These are phyloP conservation scores for Choanephora cucurbitarum DNA, from an alignment of 371 early-diverging fungal genomes.

Conservation along the genomic window DNA sequence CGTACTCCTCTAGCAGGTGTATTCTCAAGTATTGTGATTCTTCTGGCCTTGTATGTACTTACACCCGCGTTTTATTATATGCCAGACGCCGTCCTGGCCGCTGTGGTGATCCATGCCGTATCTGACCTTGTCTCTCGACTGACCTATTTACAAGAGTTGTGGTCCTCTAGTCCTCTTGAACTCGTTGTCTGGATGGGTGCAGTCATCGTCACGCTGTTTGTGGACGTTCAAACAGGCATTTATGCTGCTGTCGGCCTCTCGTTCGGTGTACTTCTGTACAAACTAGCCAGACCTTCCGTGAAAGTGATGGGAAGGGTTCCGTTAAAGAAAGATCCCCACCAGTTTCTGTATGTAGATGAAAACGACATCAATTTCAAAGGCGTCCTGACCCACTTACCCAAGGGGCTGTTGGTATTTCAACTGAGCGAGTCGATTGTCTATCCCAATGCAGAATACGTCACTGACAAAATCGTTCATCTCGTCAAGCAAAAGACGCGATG, in stretches of 20 bases:
- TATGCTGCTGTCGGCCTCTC: conserved; percentile 60
- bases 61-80: conserved; percentile 88
- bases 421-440: conserved; percentile 17
- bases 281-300: conserved; percentile 62
- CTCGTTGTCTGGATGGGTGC: conserved; percentile 50
- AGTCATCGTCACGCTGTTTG: conserved; percentile 63
- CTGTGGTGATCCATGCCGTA: conserved; percentile 80
- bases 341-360: conserved; percentile 33
- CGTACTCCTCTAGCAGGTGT: conserved; percentile 81
- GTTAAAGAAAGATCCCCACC: conserved; percentile 21
- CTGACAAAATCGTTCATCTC: conserved; percentile 16
- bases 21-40: conserved; percentile 72
- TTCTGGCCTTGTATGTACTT: conserved; percentile 76
- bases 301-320: conserved; percentile 25
- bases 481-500: conserved; percentile 15
- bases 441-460: conserved; percentile 23
- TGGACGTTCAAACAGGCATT: conserved; percentile 66
- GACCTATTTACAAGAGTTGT: conserved; percentile 28
- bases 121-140: conserved; percentile 52
- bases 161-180: conserved; percentile 49
- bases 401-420: conserved; percentile 17
- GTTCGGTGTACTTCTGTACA: conserved; percentile 55
- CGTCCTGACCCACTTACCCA: neutral
- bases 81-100: conserved; percentile 76
- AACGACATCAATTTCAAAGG: conserved; percentile 15